Base-by-base conservation (phyloP, 495 filamentous ascomycete genomes). In the Penicillium simplicissimum region DNA sequence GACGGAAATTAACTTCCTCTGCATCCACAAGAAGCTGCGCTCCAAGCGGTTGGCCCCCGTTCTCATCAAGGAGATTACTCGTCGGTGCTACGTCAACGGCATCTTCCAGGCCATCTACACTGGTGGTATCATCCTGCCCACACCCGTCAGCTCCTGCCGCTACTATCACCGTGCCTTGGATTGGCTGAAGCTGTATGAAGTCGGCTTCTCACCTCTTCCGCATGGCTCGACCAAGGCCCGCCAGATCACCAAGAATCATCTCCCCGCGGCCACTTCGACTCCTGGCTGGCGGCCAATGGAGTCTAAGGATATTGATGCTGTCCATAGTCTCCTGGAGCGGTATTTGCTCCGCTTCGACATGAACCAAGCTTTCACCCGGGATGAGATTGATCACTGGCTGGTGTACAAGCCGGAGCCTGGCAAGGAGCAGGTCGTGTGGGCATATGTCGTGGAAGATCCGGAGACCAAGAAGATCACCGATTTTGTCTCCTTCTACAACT, bases 91-190 rank as follows among this genome's bases (percentile, higher is more conserved):
- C 72, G 69, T 89, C 25, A 80, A 86, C 42, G 88, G 87, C 4
- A 88, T 96, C 61, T 98, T 86, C 80, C 94, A 97, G 73, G 96
- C 94, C 37, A 91, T 98, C 68, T 97, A 97, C 76, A 98, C 96
- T 1, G 95, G 86, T 28, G 95, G 95, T 38, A 85, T 94, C 21
- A 86, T 98, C 33, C 81, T 98, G 3, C 96, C 95, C 8, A 94
- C 87, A 33, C 96, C 95, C 2, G 83, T 98, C 42, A 90, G 88
- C 75, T 96, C 93, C 13, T 96, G 92, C 74, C 85, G 94, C 49
- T 98, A 98, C 80, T 98, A 88, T 70, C 95, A 98, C 72, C 90
- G 95, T 55, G 85, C 90, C 14, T 74, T 98, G 55, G 88, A 98
- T 76, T 98, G 96, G 96, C 78, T 90, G 72, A 98, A 98, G 78